Evolutionary conservation across 306 rosid species (phyloP).

Genomic region (Quercus glauca): DNA sequence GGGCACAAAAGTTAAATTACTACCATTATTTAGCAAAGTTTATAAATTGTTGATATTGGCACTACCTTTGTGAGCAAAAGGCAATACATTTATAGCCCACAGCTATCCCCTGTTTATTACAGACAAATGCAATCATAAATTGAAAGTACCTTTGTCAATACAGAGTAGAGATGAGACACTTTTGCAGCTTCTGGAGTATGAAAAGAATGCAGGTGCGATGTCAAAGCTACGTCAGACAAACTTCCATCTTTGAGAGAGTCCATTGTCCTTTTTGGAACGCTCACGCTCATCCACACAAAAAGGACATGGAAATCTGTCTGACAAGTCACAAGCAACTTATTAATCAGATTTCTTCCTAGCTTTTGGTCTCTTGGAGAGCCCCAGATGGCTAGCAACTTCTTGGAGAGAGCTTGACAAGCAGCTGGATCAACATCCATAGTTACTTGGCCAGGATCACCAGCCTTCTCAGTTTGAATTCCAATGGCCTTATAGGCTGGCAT

Average conservation of each 20-base stretch:
- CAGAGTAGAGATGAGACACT: slow-evolving; percentile 62
- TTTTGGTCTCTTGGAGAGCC: slow-evolving; percentile 42
- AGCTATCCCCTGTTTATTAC: background rate
- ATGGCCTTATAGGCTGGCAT: slow-evolving; percentile 34
- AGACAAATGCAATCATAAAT: background rate
- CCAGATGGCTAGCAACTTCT: slow-evolving; percentile 71
- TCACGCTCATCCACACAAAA: slow-evolving; percentile 57
- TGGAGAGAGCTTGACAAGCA: slow-evolving; percentile 54
- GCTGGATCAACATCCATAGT: slow-evolving; percentile 25
- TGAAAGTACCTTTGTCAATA: slow-evolving; percentile 62
- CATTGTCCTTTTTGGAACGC: slow-evolving; percentile 35
- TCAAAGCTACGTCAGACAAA: slow-evolving; percentile 37
- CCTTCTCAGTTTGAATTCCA: slow-evolving; percentile 47
- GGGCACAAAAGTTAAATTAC: background rate
- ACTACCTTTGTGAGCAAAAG: background rate
- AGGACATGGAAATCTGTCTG: slow-evolving; percentile 69
- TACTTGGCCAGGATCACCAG: slow-evolving; percentile 34
- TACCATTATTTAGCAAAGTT: background rate
- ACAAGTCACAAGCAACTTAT: slow-evolving; percentile 61
- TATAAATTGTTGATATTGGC: background rate
- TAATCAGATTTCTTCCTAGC: slow-evolving; percentile 50
- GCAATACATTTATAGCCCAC: background rate
- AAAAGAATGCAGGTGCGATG: slow-evolving; percentile 26
- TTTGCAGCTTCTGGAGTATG: slow-evolving; percentile 55
- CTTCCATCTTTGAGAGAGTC: slow-evolving; percentile 39